These are phyloP conservation scores for Lycium barbarum DNA, from an alignment of 257 asterid genomes.

Conservation along the genomic window DNA sequence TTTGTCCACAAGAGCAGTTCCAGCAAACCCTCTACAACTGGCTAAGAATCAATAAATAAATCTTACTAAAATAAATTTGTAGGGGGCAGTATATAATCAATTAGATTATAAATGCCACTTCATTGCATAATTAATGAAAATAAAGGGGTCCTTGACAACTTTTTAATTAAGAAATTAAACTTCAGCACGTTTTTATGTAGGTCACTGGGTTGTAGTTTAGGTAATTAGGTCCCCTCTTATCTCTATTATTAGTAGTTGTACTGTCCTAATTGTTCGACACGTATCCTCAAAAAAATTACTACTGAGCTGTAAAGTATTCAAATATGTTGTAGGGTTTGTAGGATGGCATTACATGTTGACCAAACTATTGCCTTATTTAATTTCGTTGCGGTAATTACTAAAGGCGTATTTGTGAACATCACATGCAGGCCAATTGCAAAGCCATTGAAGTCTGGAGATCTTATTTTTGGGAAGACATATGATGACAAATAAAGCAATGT, in stretches of 20 bases:
- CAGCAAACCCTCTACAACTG: neutral
- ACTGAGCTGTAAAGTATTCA: neutral
- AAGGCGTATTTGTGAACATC: slow-evolving; percentile 32
- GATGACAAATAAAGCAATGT: neutral
- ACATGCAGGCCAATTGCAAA: slow-evolving; percentile 46
- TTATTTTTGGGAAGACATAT: neutral
- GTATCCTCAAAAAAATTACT: neutral
- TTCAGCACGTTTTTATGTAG: neutral
- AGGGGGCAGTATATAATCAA: slow-evolving; percentile 11
- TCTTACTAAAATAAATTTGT: neutral
- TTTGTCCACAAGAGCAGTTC: neutral
- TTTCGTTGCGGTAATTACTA: slow-evolving; percentile 12
- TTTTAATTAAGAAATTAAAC: neutral
- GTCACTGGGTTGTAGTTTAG: neutral
- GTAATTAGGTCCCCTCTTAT: neutral
- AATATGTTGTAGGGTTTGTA: slow-evolving; percentile 11
- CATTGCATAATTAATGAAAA: slow-evolving; percentile 14
- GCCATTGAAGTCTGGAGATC: slow-evolving; percentile 36
- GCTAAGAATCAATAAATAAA: neutral
- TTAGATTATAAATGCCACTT: neutral
- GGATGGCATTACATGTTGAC: slow-evolving; percentile 22
- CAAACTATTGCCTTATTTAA: slow-evolving; percentile 26
- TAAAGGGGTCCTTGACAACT: neutral
- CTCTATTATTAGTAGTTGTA: neutral
- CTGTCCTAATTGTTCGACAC: neutral